Conservation (phyloP, 2,329 filamentous ascomycete genomes). For the Aspergillus fischeri region DNA sequence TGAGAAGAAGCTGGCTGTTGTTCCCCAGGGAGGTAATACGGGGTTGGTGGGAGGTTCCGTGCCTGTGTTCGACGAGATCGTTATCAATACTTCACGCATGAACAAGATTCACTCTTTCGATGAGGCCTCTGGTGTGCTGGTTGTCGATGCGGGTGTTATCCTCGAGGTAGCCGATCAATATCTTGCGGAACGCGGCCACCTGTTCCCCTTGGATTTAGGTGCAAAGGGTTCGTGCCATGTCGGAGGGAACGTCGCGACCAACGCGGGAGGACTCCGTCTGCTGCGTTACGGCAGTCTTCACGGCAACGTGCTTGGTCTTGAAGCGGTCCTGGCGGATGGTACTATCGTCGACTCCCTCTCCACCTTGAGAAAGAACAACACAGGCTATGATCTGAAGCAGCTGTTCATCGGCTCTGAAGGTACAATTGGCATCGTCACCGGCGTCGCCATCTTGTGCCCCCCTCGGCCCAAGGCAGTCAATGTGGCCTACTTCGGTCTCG, state of each 20-base stretch:
- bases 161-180: conserved; percentile 85
- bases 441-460: conserved; percentile 81
- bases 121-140: conserved; percentile 83
- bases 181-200: conserved; percentile 74
- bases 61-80: conserved; percentile 96
- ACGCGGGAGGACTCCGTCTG: conserved; percentile 85
- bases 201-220: conserved; percentile 95
- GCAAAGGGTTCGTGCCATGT: conserved; percentile 97
- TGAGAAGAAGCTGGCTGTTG: conserved; percentile 83
- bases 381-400: conserved; percentile 95
- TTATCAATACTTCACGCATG: conserved; percentile 86
- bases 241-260: conserved; percentile 92
- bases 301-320: conserved; percentile 85
- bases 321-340: conserved; percentile 89
- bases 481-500: conserved; percentile 87
- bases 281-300: conserved; percentile 92
- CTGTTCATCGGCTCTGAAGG: conserved; percentile 95
- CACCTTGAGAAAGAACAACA: conserved; percentile 95
- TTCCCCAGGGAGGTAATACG: conserved; percentile 95
- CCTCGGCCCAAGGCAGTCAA: conserved; percentile 85
- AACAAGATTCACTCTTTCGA: conserved; percentile 89
- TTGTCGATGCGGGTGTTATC: conserved; percentile 86
- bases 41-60: conserved; percentile 93
- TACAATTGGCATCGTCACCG: conserved; percentile 91
- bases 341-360: conserved; percentile 86